These are phyloP conservation scores for Pseudogymnoascus verrucosus DNA, from an alignment of 2,329 filamentous ascomycete genomes.

Conservation along the genomic window DNA sequence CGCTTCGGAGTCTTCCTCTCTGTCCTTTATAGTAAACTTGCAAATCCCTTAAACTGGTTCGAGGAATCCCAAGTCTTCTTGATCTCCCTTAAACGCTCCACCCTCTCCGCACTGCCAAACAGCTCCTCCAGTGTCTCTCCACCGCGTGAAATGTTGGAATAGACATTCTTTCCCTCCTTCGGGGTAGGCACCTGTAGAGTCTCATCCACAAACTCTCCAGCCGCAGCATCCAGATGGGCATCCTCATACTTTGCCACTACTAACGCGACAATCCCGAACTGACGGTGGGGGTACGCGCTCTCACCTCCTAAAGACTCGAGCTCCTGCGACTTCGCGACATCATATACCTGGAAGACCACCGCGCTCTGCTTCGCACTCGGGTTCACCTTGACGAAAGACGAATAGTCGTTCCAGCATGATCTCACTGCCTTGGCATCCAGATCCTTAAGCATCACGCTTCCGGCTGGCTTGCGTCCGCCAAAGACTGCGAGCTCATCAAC, in stretches of 20 bases:
- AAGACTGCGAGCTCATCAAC: not conserved
- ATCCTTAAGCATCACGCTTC: not conserved
- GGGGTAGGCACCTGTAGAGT: not conserved
- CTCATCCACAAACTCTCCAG: not conserved
- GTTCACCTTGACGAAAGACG: not conserved
- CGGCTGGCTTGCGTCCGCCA: not conserved
- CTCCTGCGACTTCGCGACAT: not conserved
- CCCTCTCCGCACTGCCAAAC: not conserved
- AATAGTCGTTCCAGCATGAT: not conserved
- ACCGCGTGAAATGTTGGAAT: not conserved
- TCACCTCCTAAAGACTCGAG: not conserved
- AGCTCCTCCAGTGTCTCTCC: not conserved
- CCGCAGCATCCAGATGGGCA: not conserved
- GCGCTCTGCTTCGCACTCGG: not conserved
- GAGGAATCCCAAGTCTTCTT: conserved; percentile 24
- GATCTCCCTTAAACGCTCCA: conserved; percentile 20
- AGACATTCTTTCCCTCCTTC: not conserved
- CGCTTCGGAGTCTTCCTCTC: not conserved
- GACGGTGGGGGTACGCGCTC: not conserved
- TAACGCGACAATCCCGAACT: not conserved
- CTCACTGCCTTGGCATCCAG: not conserved
- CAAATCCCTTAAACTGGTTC: not conserved
- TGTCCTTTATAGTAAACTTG: not conserved
- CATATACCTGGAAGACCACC: not conserved
- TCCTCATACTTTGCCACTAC: not conserved